These are phyloP conservation scores for Rubroshorea leprosula DNA, from an alignment of 345 rosid genomes.

Conservation along the genomic window DNA sequence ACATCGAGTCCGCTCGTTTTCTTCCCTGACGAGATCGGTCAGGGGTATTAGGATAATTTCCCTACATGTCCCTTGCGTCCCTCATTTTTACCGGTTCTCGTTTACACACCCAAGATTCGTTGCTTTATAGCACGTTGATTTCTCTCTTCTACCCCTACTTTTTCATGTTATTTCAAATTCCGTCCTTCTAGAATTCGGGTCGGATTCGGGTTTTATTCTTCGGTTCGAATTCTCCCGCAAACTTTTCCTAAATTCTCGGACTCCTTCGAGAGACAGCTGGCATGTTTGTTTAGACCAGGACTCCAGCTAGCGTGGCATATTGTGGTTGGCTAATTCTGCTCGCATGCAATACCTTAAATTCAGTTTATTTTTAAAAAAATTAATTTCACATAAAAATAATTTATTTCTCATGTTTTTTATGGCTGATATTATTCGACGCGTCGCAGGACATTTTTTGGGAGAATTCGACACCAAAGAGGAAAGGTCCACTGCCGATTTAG, in stretches of 20 bases:
- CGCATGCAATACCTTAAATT: too few relatives aligned
- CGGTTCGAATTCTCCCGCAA: too few relatives aligned
- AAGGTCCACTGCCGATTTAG: conserved; percentile 14
- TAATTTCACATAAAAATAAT: too few relatives aligned
- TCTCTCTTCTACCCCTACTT: conserved; percentile 8
- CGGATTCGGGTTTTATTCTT: too few relatives aligned
- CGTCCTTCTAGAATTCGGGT: neutral
- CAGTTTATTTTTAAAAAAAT: too few relatives aligned
- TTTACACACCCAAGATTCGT: neutral
- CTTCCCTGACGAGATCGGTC: neutral
- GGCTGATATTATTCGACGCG: too few relatives aligned
- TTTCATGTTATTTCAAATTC: neutral
- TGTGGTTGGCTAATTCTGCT: too few relatives aligned
- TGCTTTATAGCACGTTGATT: neutral
- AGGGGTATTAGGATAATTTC: neutral
- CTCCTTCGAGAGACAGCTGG: neutral
- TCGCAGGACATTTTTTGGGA: too few relatives aligned
- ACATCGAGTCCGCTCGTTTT: neutral
- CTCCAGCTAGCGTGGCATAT: conserved; percentile 1
- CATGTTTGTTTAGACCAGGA: neutral
- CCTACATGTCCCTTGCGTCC: too few relatives aligned
- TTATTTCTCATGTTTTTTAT: too few relatives aligned
- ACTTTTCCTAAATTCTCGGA: conserved; percentile 3
- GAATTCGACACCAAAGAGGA: neutral
- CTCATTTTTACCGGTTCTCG: neutral